Conservation (phyloP, 176 grass and related monocot species). For the Triticum dicoccoides region DNA sequence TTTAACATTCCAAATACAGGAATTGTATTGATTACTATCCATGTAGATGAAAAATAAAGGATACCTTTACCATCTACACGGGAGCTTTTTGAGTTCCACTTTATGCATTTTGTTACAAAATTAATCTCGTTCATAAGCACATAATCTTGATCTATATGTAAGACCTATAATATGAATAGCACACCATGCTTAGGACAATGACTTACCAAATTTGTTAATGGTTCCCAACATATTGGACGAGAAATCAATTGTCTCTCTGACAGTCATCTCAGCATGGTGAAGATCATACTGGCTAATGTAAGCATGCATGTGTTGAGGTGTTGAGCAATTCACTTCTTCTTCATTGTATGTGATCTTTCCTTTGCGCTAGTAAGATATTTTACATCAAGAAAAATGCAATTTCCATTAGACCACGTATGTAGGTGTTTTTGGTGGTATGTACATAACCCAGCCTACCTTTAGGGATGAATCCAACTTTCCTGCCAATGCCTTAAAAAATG, state of each 20-base stretch:
- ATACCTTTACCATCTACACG: too few relatives aligned
- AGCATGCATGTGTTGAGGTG: background rate
- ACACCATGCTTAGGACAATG: background rate
- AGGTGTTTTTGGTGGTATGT: too few relatives aligned
- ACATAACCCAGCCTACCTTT: conserved; percentile 17
- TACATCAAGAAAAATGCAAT: background rate
- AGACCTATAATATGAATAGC: too few relatives aligned
- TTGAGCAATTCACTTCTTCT: conserved; percentile 23
- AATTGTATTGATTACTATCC: background rate
- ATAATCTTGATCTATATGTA: background rate
- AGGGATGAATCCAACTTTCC: conserved; percentile 46
- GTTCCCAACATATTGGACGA: conserved; percentile 38
- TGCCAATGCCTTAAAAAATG: conserved; percentile 48
- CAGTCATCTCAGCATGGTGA: conserved; percentile 70
- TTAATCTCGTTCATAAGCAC: background rate
- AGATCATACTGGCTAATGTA: conserved; percentile 65
- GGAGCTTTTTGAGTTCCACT: background rate
- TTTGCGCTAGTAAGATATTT: conserved; percentile 25
- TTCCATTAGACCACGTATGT: too few relatives aligned
- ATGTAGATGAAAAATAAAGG: background rate
- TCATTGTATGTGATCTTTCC: conserved; percentile 63
- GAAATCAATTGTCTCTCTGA: conserved; percentile 60
- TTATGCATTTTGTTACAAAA: background rate
- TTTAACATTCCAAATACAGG: background rate
- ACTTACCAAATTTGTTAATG: conserved; percentile 40